Conservation (phyloP, 2,329 filamentous ascomycete species). For the Curvularia sp. region DNA sequence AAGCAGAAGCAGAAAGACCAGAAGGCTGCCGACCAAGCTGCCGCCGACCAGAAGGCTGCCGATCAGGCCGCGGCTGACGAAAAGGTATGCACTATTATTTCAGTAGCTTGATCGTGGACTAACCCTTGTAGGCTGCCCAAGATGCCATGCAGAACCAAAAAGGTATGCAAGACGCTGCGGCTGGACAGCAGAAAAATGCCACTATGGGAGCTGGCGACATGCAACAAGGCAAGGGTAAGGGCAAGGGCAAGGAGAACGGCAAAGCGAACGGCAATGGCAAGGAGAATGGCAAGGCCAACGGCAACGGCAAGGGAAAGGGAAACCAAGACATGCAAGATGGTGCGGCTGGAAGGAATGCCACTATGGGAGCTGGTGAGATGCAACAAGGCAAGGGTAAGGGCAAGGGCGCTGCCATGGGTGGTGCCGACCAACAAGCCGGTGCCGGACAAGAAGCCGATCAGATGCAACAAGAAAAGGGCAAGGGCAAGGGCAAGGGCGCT, state of each 20-base stretch:
- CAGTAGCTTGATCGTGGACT: neutral
- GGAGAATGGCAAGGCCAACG: too few relatives aligned
- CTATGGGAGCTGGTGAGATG: neutral
- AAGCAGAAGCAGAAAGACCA: too few relatives aligned
- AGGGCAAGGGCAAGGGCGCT: neutral
- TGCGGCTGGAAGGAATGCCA: too few relatives aligned
- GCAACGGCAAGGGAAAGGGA: too few relatives aligned
- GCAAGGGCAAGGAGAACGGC: neutral
- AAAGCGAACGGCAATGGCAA: too few relatives aligned
- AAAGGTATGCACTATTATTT: neutral
- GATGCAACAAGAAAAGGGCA: too few relatives aligned
- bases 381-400: too few relatives aligned
- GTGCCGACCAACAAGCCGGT: neutral
- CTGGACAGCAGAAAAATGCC: neutral
- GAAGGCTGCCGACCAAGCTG: neutral
- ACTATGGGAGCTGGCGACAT: neutral
- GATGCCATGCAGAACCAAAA: constrained; percentile 6
- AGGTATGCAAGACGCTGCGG: neutral
- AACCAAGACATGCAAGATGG: too few relatives aligned
- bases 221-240: constrained; percentile 7
- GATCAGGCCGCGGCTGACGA: constrained; percentile 13
- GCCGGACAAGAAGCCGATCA: neutral
- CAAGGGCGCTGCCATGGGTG: neutral
- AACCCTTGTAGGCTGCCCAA: neutral
- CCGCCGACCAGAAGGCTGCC: neutral